Evolutionary conservation across 73 alveolate genomes (phyloP).

Genomic region (Uronychia setigera): DNA sequence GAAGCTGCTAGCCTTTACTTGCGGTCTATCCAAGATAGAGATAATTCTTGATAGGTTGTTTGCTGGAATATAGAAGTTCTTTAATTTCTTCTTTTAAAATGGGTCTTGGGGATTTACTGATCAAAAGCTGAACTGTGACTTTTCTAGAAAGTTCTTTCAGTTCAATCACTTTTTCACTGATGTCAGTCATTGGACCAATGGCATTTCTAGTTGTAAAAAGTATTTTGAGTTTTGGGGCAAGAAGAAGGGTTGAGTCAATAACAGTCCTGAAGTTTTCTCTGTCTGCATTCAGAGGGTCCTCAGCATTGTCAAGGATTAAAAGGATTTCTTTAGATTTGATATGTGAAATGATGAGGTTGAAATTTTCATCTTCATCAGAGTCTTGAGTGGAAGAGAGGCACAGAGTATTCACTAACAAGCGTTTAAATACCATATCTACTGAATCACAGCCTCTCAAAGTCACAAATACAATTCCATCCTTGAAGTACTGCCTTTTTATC

Average conservation of each 20-base stretch:
- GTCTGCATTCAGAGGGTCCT: constrained; percentile 52
- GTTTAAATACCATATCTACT: constrained; percentile 41
- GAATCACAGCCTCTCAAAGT: constrained; percentile 46
- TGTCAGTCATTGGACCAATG: constrained; percentile 40
- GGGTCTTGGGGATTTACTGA: constrained; percentile 49
- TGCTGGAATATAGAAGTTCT: constrained; percentile 43
- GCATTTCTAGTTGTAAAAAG: constrained; percentile 44
- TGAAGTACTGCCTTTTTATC: constrained; percentile 27
- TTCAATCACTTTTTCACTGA: constrained; percentile 35
- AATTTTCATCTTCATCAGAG: constrained; percentile 6
- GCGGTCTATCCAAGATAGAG: neutral
- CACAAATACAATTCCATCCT: constrained; percentile 48
- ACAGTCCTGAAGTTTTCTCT: constrained; percentile 29
- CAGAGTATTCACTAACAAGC: constrained; percentile 17
- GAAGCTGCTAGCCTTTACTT: neutral
- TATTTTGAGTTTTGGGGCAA: constrained; percentile 18
- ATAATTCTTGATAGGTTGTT: no score
- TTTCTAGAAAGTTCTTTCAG: constrained; percentile 36
- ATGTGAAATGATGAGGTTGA: neutral
- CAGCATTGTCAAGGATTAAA: constrained; percentile 59
- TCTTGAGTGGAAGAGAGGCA: constrained; percentile 2
- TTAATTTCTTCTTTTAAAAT: constrained; percentile 33
- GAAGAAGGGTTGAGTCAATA: constrained; percentile 11
- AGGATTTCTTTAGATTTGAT: constrained; percentile 47
- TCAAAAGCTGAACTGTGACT: constrained; percentile 32